phyloP scores from a whole-genome alignment of 202 grass and related monocot genomes.

The Zoysia matrella region DNA sequence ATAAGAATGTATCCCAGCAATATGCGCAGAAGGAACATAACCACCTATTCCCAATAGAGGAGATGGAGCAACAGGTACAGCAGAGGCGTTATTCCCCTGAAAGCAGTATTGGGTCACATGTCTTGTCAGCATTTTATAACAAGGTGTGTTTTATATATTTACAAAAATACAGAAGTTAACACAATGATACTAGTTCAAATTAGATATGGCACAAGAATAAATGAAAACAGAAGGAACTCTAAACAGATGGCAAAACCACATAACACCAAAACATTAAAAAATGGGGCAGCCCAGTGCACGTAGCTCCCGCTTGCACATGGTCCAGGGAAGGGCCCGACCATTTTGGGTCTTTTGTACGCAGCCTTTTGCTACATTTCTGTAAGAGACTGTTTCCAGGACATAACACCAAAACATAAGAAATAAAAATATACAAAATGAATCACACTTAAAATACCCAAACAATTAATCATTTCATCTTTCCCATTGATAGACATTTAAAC shows the following conservation, averaged over 20 bases:
- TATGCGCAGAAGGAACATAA: conserved; percentile 63
- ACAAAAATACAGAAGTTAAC: not conserved
- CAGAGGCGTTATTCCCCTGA: conserved; percentile 60
- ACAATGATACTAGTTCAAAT: not conserved
- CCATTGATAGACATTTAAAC: conserved; percentile 7
- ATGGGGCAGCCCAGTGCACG: not conserved
- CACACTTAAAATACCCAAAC: not conserved
- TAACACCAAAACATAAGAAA: too few species aligned
- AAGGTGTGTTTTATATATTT: too few species aligned
- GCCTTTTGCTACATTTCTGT: too few species aligned
- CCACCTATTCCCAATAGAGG: conserved; percentile 71
- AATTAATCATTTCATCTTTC: conserved; percentile 29
- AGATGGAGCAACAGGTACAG: conserved; percentile 62
- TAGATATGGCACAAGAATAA: not conserved
- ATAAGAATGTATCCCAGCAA: conserved; percentile 72
- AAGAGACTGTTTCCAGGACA: too few species aligned
- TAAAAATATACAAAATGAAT: not conserved
- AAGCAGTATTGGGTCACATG: conserved; percentile 32
- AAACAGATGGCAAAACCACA: not conserved
- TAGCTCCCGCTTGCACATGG: too few species aligned
- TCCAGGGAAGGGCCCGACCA: too few species aligned
- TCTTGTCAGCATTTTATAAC: not conserved
- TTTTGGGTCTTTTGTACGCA: too few species aligned
- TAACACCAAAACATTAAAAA: not conserved
- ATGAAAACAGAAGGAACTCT: not conserved